phyloP scores from a whole-genome alignment of 192 early-diverging fungal genomes.

The Linnemannia schmuckeri region DNA sequence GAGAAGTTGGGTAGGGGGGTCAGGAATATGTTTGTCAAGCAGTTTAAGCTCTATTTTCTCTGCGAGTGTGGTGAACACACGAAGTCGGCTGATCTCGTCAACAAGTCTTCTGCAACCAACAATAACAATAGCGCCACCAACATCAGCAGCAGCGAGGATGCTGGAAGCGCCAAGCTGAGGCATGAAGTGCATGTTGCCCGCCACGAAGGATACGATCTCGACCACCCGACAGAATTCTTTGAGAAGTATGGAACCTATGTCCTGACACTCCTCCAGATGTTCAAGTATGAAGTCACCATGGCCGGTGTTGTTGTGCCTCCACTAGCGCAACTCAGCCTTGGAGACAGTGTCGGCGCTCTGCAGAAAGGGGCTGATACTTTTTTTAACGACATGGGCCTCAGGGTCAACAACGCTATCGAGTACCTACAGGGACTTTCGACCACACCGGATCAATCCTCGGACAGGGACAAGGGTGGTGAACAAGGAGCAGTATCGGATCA shows the following conservation, averaged over 20 bases:
- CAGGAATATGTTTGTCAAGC: not conserved
- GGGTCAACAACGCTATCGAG: constrained; percentile 6
- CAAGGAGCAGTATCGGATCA: not conserved
- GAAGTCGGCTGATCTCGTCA: not conserved
- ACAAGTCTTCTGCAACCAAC: not conserved
- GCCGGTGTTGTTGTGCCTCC: constrained; percentile 14
- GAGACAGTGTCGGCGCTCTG: not conserved
- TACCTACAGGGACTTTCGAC: not conserved
- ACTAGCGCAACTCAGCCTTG: not conserved
- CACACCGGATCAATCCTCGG: not conserved
- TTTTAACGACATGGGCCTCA: not conserved
- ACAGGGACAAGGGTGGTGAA: not conserved
- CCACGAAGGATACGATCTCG: constrained; percentile 37
- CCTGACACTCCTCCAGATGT: constrained; percentile 24
- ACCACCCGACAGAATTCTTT: constrained; percentile 28
- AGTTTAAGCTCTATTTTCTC: constrained; percentile 32
- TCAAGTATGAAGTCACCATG: constrained; percentile 12
- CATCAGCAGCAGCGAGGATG: not conserved
- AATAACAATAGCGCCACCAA: not conserved
- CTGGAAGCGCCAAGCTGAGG: not conserved
- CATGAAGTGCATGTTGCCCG: constrained; percentile 27
- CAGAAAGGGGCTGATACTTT: not conserved
- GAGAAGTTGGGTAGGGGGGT: not conserved
- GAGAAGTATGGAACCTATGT: constrained; percentile 13
- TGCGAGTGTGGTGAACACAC: constrained; percentile 41